Evolutionary conservation across 495 filamentous ascomycete genomes (phyloP), one percentile per base, ranked within the genome.

Genomic region (Annulohypoxylon bovei): DNA sequence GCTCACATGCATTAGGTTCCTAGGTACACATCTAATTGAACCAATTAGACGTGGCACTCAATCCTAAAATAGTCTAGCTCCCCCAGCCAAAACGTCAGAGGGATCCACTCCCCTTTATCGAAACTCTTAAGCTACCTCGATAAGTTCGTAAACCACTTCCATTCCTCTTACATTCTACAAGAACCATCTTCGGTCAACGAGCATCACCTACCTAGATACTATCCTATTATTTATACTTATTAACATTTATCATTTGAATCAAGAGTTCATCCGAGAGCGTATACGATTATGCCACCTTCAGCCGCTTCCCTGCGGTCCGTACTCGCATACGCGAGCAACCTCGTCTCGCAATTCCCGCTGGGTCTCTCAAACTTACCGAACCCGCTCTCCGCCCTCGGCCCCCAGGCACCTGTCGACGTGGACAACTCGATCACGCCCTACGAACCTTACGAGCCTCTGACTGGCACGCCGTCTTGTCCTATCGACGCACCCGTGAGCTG

Each of bases 401-500:
- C 72, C n/a, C 65, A 65, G 37, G 46, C 64, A 35, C 65, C 64
- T 62, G 62, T 44, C 50, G 57, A 47, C 40, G 22, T 53, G 8
- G 52, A 62, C 55, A 42, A 20, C 46, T 53, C 75, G 64, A 35
- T 79, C 54, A 67, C 62, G 11, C 75, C 74, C n/a, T 80, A 80
- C 61, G 72, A 78, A 12, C 76, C 80, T 9, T 80, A 80, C 61
- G 72, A 78, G 9, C 76, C 81, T 14, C 67, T 82, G 23, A 78
- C 67, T 65, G 75, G 74, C 22, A 70, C 80, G 0, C 79, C 76
- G 14, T 74, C 77, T 6, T 85, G 83, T 50, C 84, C 83, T 0
- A 27, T 81, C 53, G 80, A 85, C 57, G 79, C 80, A 16, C 84
- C 82, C 4, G 55, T 81, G n/a, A 85, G 83, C 70, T 85, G 83